Percentiles rank a stretch among this genome's conserved stretches.
phyloP scores from a whole-genome alignment of 176 grass and related monocot genomes.

The Aegilops sharonensis region DNA sequence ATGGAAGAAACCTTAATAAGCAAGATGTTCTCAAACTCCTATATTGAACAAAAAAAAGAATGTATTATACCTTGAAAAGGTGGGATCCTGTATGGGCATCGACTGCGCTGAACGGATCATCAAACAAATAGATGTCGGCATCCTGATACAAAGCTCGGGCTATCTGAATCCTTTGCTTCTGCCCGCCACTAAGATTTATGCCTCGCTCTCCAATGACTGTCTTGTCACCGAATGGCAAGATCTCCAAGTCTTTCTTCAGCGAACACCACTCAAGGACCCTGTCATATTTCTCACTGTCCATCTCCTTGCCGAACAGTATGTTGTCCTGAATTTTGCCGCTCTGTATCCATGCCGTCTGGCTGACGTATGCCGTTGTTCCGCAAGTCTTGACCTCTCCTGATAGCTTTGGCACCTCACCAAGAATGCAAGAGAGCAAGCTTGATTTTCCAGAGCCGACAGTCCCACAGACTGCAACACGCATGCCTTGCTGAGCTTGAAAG shows the following conservation, averaged over 20 bases:
- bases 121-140: conserved; percentile 42
- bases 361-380: conserved; percentile 41
- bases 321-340: conserved; percentile 54
- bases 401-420: conserved; percentile 50
- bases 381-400: conserved; percentile 46
- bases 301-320: conserved; percentile 46
- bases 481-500: conserved; percentile 41
- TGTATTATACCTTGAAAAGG: conserved; percentile 41
- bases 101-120: conserved; percentile 50
- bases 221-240: conserved; percentile 44
- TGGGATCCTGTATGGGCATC: conserved; percentile 58
- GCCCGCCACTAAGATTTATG: conserved; percentile 49
- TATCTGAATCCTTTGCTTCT: conserved; percentile 58
- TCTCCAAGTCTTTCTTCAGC: conserved; percentile 44
- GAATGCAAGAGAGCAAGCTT: conserved; percentile 49
- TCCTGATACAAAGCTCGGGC: conserved; percentile 51
- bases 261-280: conserved; percentile 36
- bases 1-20: conserved; percentile 20
- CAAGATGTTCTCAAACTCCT: background rate
- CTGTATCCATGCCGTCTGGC: conserved; percentile 56
- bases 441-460: conserved; percentile 48
- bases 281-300: conserved; percentile 40
- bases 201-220: conserved; percentile 50
- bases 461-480: conserved; percentile 44
- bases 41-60: background rate